Evolutionary conservation across 352 stramenopile species (phyloP).

Genomic region (Phytophthora aleatoria): DNA sequence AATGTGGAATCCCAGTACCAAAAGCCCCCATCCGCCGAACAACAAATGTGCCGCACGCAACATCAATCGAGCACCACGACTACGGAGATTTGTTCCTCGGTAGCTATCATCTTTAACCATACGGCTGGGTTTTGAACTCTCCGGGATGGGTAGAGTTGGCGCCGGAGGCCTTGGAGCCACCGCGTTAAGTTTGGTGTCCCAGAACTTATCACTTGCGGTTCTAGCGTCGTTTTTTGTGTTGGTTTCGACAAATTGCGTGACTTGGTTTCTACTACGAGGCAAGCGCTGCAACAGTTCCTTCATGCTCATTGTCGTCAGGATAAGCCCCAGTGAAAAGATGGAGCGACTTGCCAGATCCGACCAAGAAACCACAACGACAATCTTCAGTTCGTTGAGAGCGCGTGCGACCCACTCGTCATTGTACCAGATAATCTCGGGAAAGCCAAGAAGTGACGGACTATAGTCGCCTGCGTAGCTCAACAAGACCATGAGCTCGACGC

Average conservation of each 20-base stretch:
- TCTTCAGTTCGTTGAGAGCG: constrained; percentile 34
- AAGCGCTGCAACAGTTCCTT: constrained; percentile 24
- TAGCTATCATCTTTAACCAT: background rate
- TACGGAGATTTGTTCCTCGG: background rate
- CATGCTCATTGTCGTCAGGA: constrained; percentile 25
- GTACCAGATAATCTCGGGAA: constrained; percentile 25
- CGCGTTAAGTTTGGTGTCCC: background rate
- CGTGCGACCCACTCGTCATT: constrained; percentile 33
- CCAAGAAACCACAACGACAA: constrained; percentile 36
- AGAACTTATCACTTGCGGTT: constrained; percentile 5
- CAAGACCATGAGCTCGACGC: constrained; percentile 22
- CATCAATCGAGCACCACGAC: background rate
- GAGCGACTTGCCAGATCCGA: constrained; percentile 26
- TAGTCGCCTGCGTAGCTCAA: constrained; percentile 19
- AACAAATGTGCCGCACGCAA: constrained; percentile 16
- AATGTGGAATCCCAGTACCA: constrained; percentile 27
- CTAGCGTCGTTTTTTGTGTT: background rate
- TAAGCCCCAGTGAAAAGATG: constrained; percentile 29
- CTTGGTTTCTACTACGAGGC: background rate
- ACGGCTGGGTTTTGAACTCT: background rate
- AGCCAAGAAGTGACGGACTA: constrained; percentile 1
- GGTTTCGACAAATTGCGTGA: background rate
- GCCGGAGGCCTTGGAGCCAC: background rate
- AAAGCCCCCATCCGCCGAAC: constrained; percentile 17
- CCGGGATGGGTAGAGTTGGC: background rate